Conservation (phyloP, 2,329 filamentous ascomycete species). For the Aspergillus novoparasiticus region DNA sequence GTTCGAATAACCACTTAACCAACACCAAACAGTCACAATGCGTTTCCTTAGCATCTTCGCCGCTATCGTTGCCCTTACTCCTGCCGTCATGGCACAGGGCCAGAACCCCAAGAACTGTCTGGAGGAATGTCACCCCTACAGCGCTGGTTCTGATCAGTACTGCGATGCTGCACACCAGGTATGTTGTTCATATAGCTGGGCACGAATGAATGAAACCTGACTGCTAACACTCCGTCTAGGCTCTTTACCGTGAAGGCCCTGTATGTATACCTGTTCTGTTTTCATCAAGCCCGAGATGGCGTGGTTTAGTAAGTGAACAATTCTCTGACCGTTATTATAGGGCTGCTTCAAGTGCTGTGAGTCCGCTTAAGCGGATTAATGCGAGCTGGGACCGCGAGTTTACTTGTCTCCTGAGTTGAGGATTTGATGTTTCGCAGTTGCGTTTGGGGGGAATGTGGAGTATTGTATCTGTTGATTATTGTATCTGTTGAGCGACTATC, state of each 20-base stretch:
- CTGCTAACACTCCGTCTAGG: not conserved
- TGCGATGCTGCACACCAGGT: not conserved
- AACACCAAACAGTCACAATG: not conserved
- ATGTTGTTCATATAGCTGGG: not conserved
- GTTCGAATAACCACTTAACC: not conserved
- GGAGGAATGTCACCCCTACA: not conserved
- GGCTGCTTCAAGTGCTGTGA: constrained; percentile 1
- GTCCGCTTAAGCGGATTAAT: not conserved
- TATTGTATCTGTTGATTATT: not conserved
- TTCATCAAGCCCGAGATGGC: not conserved
- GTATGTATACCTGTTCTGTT: not conserved
- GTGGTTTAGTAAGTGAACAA: not conserved
- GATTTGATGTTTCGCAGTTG: not conserved
- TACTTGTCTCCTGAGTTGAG: not conserved
- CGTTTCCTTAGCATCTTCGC: not conserved
- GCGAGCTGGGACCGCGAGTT: not conserved
- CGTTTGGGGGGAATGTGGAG: no score
- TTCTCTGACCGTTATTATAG: not conserved
- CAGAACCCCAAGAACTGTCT: constrained; percentile 1
- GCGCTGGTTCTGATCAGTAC: not conserved
- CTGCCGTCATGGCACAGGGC: not conserved
- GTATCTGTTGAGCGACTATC: not conserved
- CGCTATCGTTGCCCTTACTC: not conserved
- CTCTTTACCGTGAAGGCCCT: not conserved
- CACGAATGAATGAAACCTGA: not conserved